Percentiles rank a stretch among this genome's conserved stretches.
Evolutionary conservation across 2,329 filamentous ascomycete genomes (phyloP).

Genomic region (Colletotrichum euphorbiae): DNA sequence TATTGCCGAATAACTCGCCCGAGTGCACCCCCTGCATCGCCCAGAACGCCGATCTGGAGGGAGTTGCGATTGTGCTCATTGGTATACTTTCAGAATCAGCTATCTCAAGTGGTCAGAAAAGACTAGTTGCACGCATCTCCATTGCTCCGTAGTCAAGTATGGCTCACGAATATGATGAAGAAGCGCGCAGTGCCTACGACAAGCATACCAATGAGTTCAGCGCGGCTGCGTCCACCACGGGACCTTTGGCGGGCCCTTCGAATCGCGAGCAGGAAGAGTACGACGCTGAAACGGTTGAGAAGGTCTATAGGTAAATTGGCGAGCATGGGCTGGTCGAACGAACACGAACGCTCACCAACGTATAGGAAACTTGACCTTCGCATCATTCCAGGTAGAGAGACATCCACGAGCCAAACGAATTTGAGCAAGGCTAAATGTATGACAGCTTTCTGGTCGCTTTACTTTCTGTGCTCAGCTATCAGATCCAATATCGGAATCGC

Average conservation of each 20-base stretch:
- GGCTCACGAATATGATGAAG: constrained; percentile 49
- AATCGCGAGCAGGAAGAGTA: constrained; percentile 52
- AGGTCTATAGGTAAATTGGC: constrained; percentile 59
- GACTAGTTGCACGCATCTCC: constrained; percentile 63
- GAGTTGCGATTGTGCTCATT: neutral
- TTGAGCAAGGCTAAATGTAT: neutral
- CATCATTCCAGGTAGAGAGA: constrained; percentile 66
- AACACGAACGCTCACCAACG: neutral
- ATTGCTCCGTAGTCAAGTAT: constrained; percentile 65
- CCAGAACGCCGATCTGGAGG: neutral
- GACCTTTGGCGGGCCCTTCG: constrained; percentile 24
- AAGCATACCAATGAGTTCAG: constrained; percentile 43
- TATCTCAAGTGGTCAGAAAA: constrained; percentile 49
- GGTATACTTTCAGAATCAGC: neutral
- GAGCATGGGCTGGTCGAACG: neutral
- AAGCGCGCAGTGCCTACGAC: constrained; percentile 49
- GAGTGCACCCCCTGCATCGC: neutral
- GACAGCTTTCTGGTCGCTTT: constrained; percentile 85
- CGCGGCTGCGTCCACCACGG: constrained; percentile 14
- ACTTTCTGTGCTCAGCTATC: constrained; percentile 93
- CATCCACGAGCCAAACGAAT: neutral
- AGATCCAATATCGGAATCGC: constrained; percentile 91
- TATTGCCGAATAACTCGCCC: neutral
- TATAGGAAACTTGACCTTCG: constrained; percentile 66
- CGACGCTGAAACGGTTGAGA: constrained; percentile 63